Percentiles rank a stretch among this genome's conserved stretches.
phyloP scores from a whole-genome alignment of 78 protist species.

The Dictyostelium brefeldianum region DNA sequence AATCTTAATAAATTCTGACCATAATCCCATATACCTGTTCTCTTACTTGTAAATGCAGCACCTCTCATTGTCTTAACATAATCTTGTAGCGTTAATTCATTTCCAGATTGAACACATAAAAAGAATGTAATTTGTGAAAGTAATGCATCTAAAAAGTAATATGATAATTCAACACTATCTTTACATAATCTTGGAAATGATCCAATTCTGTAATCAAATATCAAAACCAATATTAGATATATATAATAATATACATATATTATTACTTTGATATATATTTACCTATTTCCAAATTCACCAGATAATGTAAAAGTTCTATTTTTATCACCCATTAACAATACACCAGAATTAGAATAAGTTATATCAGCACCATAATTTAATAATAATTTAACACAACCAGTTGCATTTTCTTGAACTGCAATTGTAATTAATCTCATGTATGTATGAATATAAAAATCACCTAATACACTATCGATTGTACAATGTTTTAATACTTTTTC shows the following conservation, averaged over 20 bases:
- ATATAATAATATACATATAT: no score
- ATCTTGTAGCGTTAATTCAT: conserved; percentile 15
- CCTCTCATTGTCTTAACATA: conserved; percentile 40
- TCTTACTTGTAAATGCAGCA: background rate
- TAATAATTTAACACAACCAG: conserved; percentile 13
- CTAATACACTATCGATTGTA: conserved; percentile 6
- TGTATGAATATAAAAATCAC: background rate
- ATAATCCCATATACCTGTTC: conserved; percentile 61
- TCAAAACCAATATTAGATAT: no score
- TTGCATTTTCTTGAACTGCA: background rate
- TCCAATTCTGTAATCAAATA: background rate
- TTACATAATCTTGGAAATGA: background rate
- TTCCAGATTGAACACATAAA: conserved; percentile 13
- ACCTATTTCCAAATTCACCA: conserved; percentile 13
- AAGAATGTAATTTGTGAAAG: conserved; percentile 36
- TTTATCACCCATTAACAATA: conserved; percentile 25
- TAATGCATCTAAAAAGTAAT: conserved; percentile 25
- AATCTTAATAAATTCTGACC: conserved; percentile 15
- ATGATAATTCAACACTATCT: background rate
- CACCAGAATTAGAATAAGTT: conserved; percentile 36
- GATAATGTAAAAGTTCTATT: background rate
- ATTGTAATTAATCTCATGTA: conserved; percentile 2
- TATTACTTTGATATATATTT: background rate
- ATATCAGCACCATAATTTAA: conserved; percentile 61
- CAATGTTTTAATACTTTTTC: conserved; percentile 27